These are phyloP conservation scores for Colletotrichum acutatum DNA, from an alignment of 2,329 filamentous ascomycete genomes.

Conservation along the genomic window DNA sequence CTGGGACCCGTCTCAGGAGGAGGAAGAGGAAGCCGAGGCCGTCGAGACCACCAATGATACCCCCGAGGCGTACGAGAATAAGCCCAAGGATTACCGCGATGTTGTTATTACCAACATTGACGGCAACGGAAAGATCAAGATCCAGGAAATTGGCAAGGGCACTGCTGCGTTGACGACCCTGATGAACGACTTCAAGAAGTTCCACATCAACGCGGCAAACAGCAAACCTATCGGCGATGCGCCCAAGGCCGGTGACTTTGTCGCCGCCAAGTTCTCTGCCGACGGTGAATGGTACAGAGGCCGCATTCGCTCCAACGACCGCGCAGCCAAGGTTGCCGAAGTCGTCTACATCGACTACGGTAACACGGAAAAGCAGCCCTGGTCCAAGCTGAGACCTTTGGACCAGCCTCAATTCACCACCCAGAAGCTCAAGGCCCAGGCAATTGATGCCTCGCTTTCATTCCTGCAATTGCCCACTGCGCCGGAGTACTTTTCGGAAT, in stretches of 20 bases:
- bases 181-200: constrained; percentile 91
- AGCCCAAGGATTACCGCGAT: constrained; percentile 86
- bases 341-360: constrained; percentile 97
- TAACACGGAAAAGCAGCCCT: constrained; percentile 89
- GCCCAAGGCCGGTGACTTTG: constrained; percentile 91
- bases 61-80: constrained; percentile 67
- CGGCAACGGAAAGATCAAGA: constrained; percentile 82
- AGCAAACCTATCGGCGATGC: constrained; percentile 76
- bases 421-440: constrained; percentile 87
- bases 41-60: constrained; percentile 60
- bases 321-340: constrained; percentile 87
- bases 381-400: constrained; percentile 85
- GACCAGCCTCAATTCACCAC: constrained; percentile 81
- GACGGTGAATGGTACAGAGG: constrained; percentile 97
- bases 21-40: constrained; percentile 66
- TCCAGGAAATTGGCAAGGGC: constrained; percentile 89
- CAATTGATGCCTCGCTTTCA: constrained; percentile 85
- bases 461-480: constrained; percentile 89
- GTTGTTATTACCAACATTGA: constrained; percentile 94
- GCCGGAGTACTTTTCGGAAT: constrained; percentile 85
- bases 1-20: constrained; percentile 89
- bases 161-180: constrained; percentile 86
- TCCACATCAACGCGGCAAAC: constrained; percentile 88
- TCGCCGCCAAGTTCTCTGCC: constrained; percentile 89
- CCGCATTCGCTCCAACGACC: constrained; percentile 90